These are phyloP conservation scores for Friedmanniomyces endolithicus DNA, from an alignment of 495 filamentous ascomycete genomes.

Conservation along the genomic window DNA sequence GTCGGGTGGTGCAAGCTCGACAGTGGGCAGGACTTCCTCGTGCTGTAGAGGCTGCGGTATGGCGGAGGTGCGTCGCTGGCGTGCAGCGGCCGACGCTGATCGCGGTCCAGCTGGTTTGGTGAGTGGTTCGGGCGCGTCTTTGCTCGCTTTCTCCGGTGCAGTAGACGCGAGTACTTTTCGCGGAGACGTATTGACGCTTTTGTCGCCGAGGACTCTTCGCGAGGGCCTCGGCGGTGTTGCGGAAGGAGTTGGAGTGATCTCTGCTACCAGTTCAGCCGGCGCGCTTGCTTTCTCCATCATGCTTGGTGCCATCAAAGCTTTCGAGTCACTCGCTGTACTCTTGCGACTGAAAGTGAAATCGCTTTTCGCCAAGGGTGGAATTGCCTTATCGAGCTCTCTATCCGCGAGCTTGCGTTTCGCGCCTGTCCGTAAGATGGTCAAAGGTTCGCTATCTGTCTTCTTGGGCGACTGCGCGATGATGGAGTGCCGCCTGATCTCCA, in stretches of 20 bases:
- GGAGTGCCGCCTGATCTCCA: conserved; percentile 19
- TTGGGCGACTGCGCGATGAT: conserved; percentile 18
- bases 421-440: conserved; percentile 34
- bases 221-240: conserved; percentile 11
- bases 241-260: neutral
- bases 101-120: neutral
- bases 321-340: neutral
- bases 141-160: conserved; percentile 10
- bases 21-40: conserved; percentile 11
- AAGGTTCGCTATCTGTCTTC: conserved; percentile 10
- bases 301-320: neutral
- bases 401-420: conserved; percentile 52
- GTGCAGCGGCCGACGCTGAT: neutral
- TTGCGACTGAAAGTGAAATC: conserved; percentile 41
- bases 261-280: neutral
- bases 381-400: conserved; percentile 33
- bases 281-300: neutral
- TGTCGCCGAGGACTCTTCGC: conserved; percentile 26
- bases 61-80: conserved; percentile 5
- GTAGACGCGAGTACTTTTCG: conserved; percentile 19
- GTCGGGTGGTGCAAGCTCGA: conserved; percentile 16
- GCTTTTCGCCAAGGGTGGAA: conserved; percentile 25
- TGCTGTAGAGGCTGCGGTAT: conserved; percentile 15
- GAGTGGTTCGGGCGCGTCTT: conserved; percentile 20
- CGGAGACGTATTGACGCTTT: conserved; percentile 31